A percentile compares a stretch with the other conserved stretches of the same genome.
Conservation (phyloP, 768 basidiomycete genomes). For the Neoboletus subvelutipes region DNA sequence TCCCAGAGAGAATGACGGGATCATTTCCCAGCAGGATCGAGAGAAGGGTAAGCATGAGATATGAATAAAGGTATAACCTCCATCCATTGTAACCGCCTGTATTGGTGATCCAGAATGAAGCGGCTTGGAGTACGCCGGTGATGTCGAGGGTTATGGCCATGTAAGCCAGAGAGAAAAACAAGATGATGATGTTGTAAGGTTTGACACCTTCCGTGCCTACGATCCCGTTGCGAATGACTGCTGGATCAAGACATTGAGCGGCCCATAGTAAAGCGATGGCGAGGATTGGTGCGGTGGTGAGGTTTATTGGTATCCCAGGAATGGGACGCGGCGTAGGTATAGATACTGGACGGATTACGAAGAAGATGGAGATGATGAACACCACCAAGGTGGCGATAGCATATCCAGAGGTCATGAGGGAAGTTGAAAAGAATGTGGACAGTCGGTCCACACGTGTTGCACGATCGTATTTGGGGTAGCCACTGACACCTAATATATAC, state of each 20-base stretch:
- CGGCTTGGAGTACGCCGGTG: slow-evolving; percentile 81
- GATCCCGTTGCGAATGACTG: slow-evolving; percentile 70
- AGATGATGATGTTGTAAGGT: slow-evolving; percentile 89
- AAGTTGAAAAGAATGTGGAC: too few relatives aligned
- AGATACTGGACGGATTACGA: slow-evolving; percentile 48
- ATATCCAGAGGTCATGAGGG: slow-evolving; percentile 43
- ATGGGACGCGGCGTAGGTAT: slow-evolving; percentile 39
- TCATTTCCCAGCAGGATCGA: slow-evolving; percentile 90
- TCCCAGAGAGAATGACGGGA: slow-evolving; percentile 89
- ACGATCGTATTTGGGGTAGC: too few relatives aligned
- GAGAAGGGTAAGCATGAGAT: slow-evolving; percentile 72
- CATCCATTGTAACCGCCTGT: slow-evolving; percentile 70
- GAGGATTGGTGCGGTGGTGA: slow-evolving; percentile 54
- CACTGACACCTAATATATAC: too few relatives aligned
- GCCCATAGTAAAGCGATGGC: slow-evolving; percentile 56
- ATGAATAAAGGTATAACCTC: slow-evolving; percentile 77
- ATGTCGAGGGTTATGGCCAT: slow-evolving; percentile 90
- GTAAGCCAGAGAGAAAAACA: slow-evolving; percentile 92
- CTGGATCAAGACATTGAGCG: slow-evolving; percentile 45
- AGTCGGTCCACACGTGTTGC: too few relatives aligned
- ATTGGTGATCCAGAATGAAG: slow-evolving; percentile 87
- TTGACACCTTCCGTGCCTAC: slow-evolving; percentile 76
- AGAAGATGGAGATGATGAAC: slow-evolving; percentile 52
- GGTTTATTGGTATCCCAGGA: slow-evolving; percentile 42
- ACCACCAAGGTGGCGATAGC: slow-evolving; percentile 51